Conservation (phyloP, 1,284 basidiomycete species). For the Sporisorium scitamineum region DNA sequence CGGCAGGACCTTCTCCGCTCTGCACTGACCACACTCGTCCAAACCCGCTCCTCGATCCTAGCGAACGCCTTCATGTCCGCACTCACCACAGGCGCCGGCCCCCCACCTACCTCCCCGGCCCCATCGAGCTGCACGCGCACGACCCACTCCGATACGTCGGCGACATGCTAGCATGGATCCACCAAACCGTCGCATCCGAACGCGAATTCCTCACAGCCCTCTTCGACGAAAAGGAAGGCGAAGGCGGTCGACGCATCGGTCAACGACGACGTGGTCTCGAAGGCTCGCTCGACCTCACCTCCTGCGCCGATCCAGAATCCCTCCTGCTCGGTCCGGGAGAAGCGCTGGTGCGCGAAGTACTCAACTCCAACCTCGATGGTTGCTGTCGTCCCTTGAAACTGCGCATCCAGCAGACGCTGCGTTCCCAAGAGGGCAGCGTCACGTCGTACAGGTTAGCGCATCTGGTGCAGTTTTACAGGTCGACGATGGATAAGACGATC, state of each 20-base stretch:
- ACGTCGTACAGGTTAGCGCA: constrained; percentile 91
- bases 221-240: constrained; percentile 69
- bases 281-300: constrained; percentile 51
- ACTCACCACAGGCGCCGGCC: constrained; percentile 82
- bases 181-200: constrained; percentile 93
- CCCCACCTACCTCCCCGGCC: constrained; percentile 86
- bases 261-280: constrained; percentile 47
- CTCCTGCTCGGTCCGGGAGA: constrained; percentile 32
- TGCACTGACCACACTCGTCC: constrained; percentile 79
- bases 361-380: constrained; percentile 86
- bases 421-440: constrained; percentile 91
- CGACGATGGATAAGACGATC: constrained; percentile 92
- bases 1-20: constrained; percentile 71
- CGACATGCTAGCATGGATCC: constrained; percentile 99
- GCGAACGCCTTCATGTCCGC: constrained; percentile 85
- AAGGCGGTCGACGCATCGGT: constrained; percentile 69
- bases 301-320: constrained; percentile 24
- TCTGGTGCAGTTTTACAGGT: constrained; percentile 90
- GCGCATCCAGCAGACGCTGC: constrained; percentile 89
- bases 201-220: constrained; percentile 75
- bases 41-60: constrained; percentile 83
- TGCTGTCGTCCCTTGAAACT: constrained; percentile 79
- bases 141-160: constrained; percentile 95
- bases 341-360: constrained; percentile 75
- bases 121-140: constrained; percentile 96